Evolutionary conservation across 202 grass and related monocot genomes (phyloP).

Genomic region (Panicum virgatum): DNA sequence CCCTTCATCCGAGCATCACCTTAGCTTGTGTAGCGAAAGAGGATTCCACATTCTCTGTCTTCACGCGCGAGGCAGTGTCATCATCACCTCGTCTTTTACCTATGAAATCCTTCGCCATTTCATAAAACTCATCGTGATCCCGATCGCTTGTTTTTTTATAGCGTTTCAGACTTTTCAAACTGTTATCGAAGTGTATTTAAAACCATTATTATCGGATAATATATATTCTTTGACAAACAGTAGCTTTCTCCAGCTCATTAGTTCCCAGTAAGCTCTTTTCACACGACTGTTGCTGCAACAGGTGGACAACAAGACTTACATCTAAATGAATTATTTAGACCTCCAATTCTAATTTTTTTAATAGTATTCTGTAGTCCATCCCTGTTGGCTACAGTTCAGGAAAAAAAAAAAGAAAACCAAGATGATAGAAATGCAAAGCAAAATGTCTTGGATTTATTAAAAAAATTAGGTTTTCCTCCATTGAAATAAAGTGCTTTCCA

Average conservation of each 20-base stretch:
- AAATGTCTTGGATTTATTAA: background rate
- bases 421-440: background rate
- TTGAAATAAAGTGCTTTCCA: background rate
- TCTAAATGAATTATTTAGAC: conserved; percentile 18
- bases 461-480: background rate
- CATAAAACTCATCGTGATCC: background rate
- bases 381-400: background rate
- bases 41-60: background rate
- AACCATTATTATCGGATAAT: background rate
- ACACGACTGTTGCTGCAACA: conserved; percentile 9
- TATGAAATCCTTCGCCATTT: background rate
- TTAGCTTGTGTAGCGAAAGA: background rate
- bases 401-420: background rate
- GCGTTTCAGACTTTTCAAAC: background rate
- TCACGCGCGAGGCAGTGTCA: background rate
- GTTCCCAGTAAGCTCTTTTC: background rate
- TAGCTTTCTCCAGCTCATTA: conserved; percentile 43
- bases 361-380: background rate
- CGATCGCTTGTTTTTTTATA: conserved; percentile 14
- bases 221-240: conserved; percentile 9
- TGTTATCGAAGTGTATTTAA: conserved; percentile 4
- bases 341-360: background rate
- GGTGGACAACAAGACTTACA: background rate
- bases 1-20: background rate
- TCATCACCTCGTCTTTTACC: background rate